A percentile compares a stretch with the other conserved stretches of the same genome.
These are phyloP conservation scores for Fusarium longipes DNA, from an alignment of 2,329 filamentous ascomycete species.

Conservation along the genomic window DNA sequence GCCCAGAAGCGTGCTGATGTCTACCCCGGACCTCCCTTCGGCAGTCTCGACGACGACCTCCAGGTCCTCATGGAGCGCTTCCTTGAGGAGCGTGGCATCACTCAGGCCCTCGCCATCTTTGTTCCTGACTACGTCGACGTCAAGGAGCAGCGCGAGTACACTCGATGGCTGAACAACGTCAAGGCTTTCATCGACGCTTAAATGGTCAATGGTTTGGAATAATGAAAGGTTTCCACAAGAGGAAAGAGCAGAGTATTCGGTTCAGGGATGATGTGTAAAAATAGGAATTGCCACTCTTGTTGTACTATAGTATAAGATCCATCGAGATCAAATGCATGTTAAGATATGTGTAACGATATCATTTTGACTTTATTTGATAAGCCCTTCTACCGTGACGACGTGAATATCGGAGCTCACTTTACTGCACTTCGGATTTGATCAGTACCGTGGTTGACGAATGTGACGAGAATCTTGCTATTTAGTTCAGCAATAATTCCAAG, in stretches of 20 bases:
- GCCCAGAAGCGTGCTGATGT: slow-evolving; percentile 80
- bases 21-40: slow-evolving; percentile 93
- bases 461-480: slow-evolving; percentile 36
- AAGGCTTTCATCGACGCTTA: slow-evolving; percentile 85
- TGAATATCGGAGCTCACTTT: neutral
- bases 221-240: slow-evolving; percentile 13
- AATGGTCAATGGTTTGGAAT: slow-evolving; percentile 20
- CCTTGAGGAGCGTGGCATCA: slow-evolving; percentile 93
- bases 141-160: slow-evolving; percentile 99
- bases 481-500: slow-evolving; percentile 33
- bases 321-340: slow-evolving; percentile 37
- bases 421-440: neutral
- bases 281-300: slow-evolving; percentile 47
- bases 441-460: slow-evolving; percentile 16
- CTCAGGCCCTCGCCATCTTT: slow-evolving; percentile 86
- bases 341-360: slow-evolving; percentile 45
- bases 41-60: slow-evolving; percentile 94
- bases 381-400: neutral
- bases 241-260: slow-evolving; percentile 24
- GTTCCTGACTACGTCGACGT: slow-evolving; percentile 96
- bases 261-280: slow-evolving; percentile 36
- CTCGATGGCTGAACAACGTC: slow-evolving; percentile 87
- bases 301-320: slow-evolving; percentile 46
- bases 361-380: slow-evolving; percentile 12
- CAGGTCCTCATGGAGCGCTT: slow-evolving; percentile 93